phyloP scores from a whole-genome alignment of 2,329 filamentous ascomycete species.

The Parastagonospora nodorum region DNA sequence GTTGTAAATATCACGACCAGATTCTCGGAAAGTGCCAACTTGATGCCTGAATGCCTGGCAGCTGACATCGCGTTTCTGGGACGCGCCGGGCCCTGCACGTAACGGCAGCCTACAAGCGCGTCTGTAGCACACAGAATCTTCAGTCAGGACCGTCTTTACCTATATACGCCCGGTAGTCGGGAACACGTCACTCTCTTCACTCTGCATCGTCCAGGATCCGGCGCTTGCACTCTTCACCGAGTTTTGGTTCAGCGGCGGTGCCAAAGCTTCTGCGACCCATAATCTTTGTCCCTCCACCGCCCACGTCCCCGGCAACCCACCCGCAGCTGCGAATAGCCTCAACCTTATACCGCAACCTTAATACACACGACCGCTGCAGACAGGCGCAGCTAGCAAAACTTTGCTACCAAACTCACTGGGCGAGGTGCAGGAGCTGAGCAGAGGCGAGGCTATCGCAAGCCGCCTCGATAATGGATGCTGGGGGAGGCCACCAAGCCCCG shows the following conservation, averaged over 20 bases:
- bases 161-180: not conserved
- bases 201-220: not conserved
- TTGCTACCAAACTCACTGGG: not conserved
- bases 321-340: not conserved
- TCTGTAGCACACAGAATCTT: not conserved
- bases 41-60: slow-evolving; percentile 13
- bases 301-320: slow-evolving; percentile 2
- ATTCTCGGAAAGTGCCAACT: slow-evolving; percentile 1
- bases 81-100: slow-evolving; percentile 8
- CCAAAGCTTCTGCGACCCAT: slow-evolving; percentile 18
- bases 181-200: not conserved
- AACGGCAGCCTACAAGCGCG: slow-evolving; percentile 7
- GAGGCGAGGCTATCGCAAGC: not conserved
- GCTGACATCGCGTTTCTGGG: slow-evolving; percentile 29
- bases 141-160: not conserved
- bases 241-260: slow-evolving; percentile 15
- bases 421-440: not conserved
- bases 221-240: slow-evolving; percentile 21
- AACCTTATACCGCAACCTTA: not conserved
- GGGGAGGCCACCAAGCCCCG: slow-evolving; percentile 28
- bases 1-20: not conserved
- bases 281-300: slow-evolving; percentile 9
- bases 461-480: slow-evolving; percentile 40
- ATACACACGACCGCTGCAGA: not conserved
- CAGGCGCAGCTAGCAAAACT: not conserved